Percentiles rank a stretch among this genome's conserved stretches.
phyloP scores from a whole-genome alignment of 257 asterid genomes.

The Solanum pennellii region DNA sequence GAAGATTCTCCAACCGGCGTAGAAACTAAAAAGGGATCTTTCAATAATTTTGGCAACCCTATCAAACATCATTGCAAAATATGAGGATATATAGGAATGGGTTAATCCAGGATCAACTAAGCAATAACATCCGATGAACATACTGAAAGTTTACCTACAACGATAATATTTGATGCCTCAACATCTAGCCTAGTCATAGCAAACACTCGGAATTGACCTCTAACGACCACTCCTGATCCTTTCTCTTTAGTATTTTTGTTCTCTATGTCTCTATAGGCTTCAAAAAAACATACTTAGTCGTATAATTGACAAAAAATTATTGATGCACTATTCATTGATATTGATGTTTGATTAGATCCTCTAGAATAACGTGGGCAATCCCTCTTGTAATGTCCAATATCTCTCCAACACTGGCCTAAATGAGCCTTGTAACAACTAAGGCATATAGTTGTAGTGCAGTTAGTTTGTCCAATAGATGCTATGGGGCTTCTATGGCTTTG shows the following conservation, averaged over 20 bases:
- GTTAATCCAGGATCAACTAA: neutral
- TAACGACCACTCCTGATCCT: fast-evolving
- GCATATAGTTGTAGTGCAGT: neutral
- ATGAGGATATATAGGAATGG: too few relatives aligned
- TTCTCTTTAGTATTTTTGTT: too few relatives aligned
- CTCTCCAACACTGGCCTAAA: neutral
- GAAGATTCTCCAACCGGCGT: neutral
- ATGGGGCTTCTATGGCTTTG: neutral
- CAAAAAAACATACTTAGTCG: neutral
- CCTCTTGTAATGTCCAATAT: neutral
- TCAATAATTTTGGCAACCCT: neutral
- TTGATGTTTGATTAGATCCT: neutral
- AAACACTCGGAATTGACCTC: neutral
- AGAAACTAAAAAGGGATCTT: neutral
- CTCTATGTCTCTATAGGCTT: neutral
- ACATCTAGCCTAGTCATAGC: neutral
- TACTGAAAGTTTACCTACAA: neutral
- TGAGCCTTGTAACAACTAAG: neutral
- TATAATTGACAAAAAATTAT: fast-evolving
- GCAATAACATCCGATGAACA: neutral
- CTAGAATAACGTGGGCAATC: neutral
- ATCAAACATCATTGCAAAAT: neutral
- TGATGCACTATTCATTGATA: neutral
- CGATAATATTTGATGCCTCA: neutral
- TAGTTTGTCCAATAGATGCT: neutral